Conservation (phyloP, 2,329 filamentous ascomycete genomes). For the Fusarium annulatum region DNA sequence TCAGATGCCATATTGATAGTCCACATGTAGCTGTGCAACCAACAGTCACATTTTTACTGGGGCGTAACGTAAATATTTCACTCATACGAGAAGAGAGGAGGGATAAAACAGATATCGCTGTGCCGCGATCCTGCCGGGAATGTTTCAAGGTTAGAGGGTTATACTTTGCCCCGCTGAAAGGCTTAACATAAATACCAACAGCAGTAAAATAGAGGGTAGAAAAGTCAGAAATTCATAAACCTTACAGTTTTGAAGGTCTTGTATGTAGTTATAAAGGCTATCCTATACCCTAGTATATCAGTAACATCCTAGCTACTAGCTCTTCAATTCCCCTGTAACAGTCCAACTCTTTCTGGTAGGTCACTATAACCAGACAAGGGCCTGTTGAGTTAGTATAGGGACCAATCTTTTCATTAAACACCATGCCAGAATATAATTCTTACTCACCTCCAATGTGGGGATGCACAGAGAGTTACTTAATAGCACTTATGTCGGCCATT, state of each 20-base stretch:
- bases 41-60: neutral
- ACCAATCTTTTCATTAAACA: neutral
- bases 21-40: neutral
- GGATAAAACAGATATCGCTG: neutral
- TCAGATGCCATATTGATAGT: neutral
- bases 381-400: neutral
- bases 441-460: neutral
- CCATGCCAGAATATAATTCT: neutral
- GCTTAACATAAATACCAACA: neutral
- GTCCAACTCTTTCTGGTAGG: neutral
- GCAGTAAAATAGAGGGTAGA: neutral
- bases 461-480: neutral
- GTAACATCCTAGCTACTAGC: neutral
- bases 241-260: neutral
- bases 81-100: neutral
- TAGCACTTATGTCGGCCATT: neutral
- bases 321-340: neutral
- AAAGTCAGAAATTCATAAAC: neutral
- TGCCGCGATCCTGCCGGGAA: neutral
- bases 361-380: no score
- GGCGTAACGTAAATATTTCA: neutral
- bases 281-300: neutral
- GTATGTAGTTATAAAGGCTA: neutral
- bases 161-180: neutral
- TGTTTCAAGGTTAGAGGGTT: neutral